These are phyloP conservation scores for Candida insectorum DNA, from an alignment of 805 yeast genomes.

Conservation along the genomic window DNA sequence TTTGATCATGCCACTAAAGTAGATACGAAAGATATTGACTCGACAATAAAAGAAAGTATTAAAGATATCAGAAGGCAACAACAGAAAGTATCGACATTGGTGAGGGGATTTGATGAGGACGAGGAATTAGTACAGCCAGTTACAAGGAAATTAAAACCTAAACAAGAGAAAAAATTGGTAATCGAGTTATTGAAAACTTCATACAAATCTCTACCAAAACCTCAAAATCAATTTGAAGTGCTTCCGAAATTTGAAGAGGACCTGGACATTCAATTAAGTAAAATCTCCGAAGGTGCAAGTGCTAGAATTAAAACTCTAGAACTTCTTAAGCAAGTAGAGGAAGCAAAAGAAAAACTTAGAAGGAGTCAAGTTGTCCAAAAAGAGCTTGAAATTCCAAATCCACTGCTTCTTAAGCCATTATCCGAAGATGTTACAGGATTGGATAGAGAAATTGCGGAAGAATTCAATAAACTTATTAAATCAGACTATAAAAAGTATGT, in stretches of 20 bases:
- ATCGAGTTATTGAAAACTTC: slow-evolving; percentile 9
- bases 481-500: slow-evolving; percentile 39
- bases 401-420: slow-evolving; percentile 7
- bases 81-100: background rate
- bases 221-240: slow-evolving; percentile 32
- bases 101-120: background rate
- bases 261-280: slow-evolving; percentile 12
- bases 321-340: slow-evolving; percentile 21
- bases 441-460: slow-evolving; percentile 23
- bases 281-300: slow-evolving; percentile 22
- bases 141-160: slow-evolving; percentile 1
- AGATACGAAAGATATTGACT: slow-evolving; percentile 22
- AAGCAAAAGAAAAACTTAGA: slow-evolving; percentile 28
- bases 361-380: slow-evolving; percentile 47
- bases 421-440: slow-evolving; percentile 4
- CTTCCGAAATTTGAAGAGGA: slow-evolving; percentile 32
- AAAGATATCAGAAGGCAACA: slow-evolving; percentile 27
- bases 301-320: slow-evolving; percentile 21
- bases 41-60: slow-evolving; percentile 29
- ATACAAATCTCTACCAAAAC: slow-evolving; percentile 33
- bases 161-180: slow-evolving; percentile 10
- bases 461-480: slow-evolving; percentile 31
- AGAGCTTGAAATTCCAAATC: slow-evolving; percentile 42
- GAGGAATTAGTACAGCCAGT: background rate
- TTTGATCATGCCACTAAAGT: slow-evolving; percentile 1